These are phyloP conservation scores for Medicago truncatula DNA, from an alignment of 306 rosid genomes.

Conservation along the genomic window MtrunA17r5.0-ANR NC_053048.1:9922501-9923000, in stretches of 20 bases:
- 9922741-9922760: too few species aligned
- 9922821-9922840: conserved; percentile 77
- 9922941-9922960: too few species aligned
- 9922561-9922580: conserved; percentile 90
- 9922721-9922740: conserved; percentile 54
- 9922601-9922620: conserved; percentile 38
- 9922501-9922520: conserved; percentile 90
- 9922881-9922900: neutral
- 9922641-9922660: conserved; percentile 79
- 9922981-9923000: neutral
- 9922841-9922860: conserved; percentile 88
- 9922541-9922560: conserved; percentile 95
- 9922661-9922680: conserved; percentile 75
- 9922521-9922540: conserved; percentile 99
- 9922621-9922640: conserved; percentile 62
- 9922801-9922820: conserved; percentile 75
- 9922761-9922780: neutral
- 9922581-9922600: conserved; percentile 91
- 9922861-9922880: conserved; percentile 50
- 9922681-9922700: conserved; percentile 53
- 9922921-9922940: conserved; percentile 26
- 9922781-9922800: conserved; percentile 70
- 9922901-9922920: conserved; percentile 59
- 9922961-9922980: neutral
- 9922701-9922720: conserved; percentile 98